Evolutionary conservation across 306 rosid species (phyloP).

Genomic region (Senna siamea): DNA sequence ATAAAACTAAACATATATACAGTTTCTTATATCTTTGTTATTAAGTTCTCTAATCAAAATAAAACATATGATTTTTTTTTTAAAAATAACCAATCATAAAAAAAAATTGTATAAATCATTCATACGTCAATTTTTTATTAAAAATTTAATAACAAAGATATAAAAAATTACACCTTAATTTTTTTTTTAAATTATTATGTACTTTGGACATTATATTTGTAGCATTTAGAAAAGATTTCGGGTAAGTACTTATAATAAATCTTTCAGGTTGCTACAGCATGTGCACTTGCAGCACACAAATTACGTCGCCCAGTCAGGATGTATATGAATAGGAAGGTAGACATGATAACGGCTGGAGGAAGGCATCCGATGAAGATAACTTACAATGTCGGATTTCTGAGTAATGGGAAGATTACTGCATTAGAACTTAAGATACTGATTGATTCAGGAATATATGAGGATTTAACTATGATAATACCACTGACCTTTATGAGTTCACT

Average conservation of each 20-base stretch:
- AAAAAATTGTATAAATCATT: too few relatives aligned
- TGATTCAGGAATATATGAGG: slow-evolving; percentile 71
- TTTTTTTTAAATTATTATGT: too few relatives aligned
- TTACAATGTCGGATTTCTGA: slow-evolving; percentile 79
- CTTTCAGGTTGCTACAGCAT: slow-evolving; percentile 74
- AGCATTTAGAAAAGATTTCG: not conserved
- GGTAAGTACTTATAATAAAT: slow-evolving; percentile 33
- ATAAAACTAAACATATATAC: too few relatives aligned
- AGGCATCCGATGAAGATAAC: slow-evolving; percentile 90
- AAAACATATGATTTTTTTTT: too few relatives aligned
- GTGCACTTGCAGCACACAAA: slow-evolving; percentile 92
- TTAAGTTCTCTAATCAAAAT: too few relatives aligned
- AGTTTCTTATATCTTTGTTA: too few relatives aligned
- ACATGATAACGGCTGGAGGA: slow-evolving; percentile 95
- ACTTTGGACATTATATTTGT: not conserved
- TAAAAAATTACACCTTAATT: too few relatives aligned
- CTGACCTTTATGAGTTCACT: slow-evolving; percentile 46
- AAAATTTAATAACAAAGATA: too few relatives aligned
- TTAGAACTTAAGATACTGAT: slow-evolving; percentile 71
- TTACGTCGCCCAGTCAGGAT: slow-evolving; percentile 76
- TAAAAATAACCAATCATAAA: too few relatives aligned
- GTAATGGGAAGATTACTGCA: slow-evolving; percentile 81
- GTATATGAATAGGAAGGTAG: slow-evolving; percentile 78
- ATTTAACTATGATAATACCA: slow-evolving; percentile 62
- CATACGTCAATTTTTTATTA: too few relatives aligned